phyloP scores from a whole-genome alignment of 495 filamentous ascomycete genomes.

The Penicillium fimorum region DNA sequence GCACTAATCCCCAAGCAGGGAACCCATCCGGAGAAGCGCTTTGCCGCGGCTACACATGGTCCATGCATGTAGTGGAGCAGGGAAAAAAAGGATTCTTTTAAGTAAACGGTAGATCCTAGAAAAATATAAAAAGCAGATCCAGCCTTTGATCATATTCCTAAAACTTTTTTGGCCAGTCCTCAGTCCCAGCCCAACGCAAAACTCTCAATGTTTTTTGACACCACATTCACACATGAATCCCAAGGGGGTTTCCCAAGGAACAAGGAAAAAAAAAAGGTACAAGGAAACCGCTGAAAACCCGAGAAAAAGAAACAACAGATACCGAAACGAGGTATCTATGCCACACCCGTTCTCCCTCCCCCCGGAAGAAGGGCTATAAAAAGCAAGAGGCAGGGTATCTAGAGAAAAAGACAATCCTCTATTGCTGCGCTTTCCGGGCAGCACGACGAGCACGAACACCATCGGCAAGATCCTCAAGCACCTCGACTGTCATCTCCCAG shows the following conservation, averaged over 20 bases:
- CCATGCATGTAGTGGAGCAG: conserved; percentile 9
- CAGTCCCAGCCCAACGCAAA: conserved; percentile 4
- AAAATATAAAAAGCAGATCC: neutral
- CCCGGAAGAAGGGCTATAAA: conserved; percentile 1
- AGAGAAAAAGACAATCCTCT: conserved; percentile 11
- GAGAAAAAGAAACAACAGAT: conserved; percentile 8
- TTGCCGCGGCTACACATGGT: conserved; percentile 3
- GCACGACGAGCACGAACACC: conserved; percentile 74
- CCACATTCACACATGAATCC: conserved; percentile 10
- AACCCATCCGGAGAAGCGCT: conserved; percentile 12
- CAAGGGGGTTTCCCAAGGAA: neutral
- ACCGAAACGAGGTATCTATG: conserved; percentile 24
- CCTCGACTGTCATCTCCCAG: conserved; percentile 84
- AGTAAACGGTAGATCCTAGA: neutral
- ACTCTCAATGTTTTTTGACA: conserved; percentile 8
- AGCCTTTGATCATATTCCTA: neutral
- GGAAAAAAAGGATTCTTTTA: neutral
- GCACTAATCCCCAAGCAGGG: conserved; percentile 2
- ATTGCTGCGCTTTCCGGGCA: conserved; percentile 29
- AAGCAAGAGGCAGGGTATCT: conserved; percentile 3
- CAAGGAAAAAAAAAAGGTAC: conserved; percentile 8
- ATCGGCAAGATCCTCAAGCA: conserved; percentile 82
- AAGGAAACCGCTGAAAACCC: conserved; percentile 15
- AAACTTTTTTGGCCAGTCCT: neutral
- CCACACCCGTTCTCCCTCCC: conserved; percentile 2